Conservation (phyloP, 208 protist genomes). For the Trypanosoma theileri region DNA sequence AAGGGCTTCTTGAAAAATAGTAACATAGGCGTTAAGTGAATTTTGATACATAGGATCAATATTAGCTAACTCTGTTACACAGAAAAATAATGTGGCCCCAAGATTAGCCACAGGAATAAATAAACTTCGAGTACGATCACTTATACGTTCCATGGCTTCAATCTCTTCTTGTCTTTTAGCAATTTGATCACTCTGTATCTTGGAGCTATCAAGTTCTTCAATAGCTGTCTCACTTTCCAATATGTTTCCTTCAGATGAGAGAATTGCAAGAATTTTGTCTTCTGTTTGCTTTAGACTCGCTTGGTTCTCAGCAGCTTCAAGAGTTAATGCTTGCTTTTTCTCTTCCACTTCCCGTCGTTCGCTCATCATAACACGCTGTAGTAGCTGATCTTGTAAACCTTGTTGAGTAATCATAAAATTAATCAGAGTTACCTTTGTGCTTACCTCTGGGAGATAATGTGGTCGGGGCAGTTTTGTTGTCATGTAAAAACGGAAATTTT, state of each 20-base stretch:
- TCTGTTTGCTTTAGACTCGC: conserved; percentile 88
- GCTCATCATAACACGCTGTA: conserved; percentile 93
- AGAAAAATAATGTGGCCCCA: conserved; percentile 97
- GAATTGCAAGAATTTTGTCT: conserved; percentile 91
- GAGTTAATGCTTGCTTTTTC: conserved; percentile 94
- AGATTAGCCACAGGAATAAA: conserved; percentile 96
- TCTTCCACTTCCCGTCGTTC: conserved; percentile 95
- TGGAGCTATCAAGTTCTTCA: conserved; percentile 93
- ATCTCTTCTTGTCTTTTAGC: conserved; percentile 93
- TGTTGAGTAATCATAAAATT: conserved; percentile 97
- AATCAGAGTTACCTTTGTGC: conserved; percentile 96
- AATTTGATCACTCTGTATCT: conserved; percentile 95
- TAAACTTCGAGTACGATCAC: conserved; percentile 94
- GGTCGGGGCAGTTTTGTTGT: conserved; percentile 97
- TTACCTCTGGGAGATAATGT: conserved; percentile 97
- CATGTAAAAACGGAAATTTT: conserved; percentile 97
- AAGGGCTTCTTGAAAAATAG: conserved; percentile 94
- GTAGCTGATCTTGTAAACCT: conserved; percentile 96
- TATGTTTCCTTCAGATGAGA: conserved; percentile 90
- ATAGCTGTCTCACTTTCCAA: conserved; percentile 96
- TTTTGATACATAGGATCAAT: conserved; percentile 98
- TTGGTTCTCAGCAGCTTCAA: conserved; percentile 90
- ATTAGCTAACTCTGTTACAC: conserved; percentile 95
- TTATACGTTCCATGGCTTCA: conserved; percentile 95
- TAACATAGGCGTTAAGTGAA: conserved; percentile 95